These are phyloP conservation scores for Areca catechu DNA, from an alignment of 176 grass and related monocot species.

Conservation along the genomic window DNA sequence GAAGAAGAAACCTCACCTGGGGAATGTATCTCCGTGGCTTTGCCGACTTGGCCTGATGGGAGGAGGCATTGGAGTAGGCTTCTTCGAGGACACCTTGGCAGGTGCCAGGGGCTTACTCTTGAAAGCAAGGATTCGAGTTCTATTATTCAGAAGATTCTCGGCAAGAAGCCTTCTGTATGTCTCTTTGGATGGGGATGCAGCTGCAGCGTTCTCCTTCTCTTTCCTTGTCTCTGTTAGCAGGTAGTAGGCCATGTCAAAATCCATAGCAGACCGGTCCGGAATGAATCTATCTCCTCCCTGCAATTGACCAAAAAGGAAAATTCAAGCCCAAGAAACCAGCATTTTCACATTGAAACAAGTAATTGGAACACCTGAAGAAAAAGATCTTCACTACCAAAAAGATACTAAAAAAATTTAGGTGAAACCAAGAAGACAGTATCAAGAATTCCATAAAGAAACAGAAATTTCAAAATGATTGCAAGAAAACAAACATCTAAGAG, in stretches of 20 bases:
- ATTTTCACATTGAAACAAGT: too few relatives aligned
- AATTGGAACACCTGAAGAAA: too few relatives aligned
- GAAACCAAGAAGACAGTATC: too few relatives aligned
- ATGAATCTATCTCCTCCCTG: constrained; percentile 66
- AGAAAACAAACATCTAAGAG: too few relatives aligned
- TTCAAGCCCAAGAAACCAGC: too few relatives aligned
- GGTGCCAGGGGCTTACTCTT: constrained; percentile 52
- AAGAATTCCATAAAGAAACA: too few relatives aligned
- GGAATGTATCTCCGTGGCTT: constrained; percentile 55
- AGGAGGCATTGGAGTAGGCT: constrained; percentile 21
- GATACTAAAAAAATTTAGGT: too few relatives aligned
- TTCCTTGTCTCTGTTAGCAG: constrained; percentile 47
- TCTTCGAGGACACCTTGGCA: constrained; percentile 3
- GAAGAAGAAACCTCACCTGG: constrained; percentile 27
- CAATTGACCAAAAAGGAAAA: not conserved
- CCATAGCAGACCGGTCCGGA: constrained; percentile 55
- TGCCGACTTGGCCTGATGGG: constrained; percentile 30
- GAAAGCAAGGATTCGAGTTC: constrained; percentile 57
- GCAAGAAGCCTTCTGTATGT: constrained; percentile 53
- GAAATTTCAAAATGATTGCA: too few relatives aligned
- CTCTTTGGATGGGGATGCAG: constrained; percentile 42
- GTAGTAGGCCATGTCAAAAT: constrained; percentile 68
- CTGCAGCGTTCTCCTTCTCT: constrained; percentile 36
- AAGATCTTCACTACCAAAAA: too few relatives aligned
- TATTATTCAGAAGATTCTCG: constrained; percentile 56